phyloP scores from a whole-genome alignment of 2,329 filamentous ascomycete species.

The Epichloe sibirici region DNA sequence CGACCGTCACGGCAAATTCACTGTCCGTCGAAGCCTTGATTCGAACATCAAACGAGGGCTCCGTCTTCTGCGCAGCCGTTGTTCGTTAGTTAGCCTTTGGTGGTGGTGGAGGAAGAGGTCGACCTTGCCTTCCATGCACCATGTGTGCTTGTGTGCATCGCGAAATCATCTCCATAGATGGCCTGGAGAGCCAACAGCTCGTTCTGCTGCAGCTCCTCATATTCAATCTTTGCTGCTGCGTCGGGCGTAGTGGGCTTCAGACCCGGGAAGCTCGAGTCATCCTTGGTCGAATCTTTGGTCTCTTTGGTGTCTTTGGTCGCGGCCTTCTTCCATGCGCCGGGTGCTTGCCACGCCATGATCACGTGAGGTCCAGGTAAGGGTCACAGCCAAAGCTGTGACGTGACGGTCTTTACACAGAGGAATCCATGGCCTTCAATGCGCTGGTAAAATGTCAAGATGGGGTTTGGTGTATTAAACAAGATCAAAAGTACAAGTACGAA shows the following conservation, averaged over 20 bases:
- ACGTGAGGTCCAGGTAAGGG: conserved; percentile 23
- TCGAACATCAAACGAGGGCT: conserved; percentile 70
- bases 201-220: conserved; percentile 75
- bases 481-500: neutral
- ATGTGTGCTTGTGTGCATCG: conserved; percentile 55
- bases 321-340: conserved; percentile 36
- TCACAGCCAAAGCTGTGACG: conserved; percentile 43
- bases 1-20: conserved; percentile 58
- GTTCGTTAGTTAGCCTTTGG: neutral
- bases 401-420: conserved; percentile 27
- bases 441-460: neutral
- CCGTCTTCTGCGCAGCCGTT: conserved; percentile 48
- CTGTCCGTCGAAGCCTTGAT: conserved; percentile 63
- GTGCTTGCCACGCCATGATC: conserved; percentile 41
- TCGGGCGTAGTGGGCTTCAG: conserved; percentile 32
- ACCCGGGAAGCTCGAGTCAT: conserved; percentile 40
- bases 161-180: conserved; percentile 83
- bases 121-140: conserved; percentile 71
- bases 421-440: conserved; percentile 26
- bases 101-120: conserved; percentile 6
- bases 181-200: conserved; percentile 77
- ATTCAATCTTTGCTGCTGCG: conserved; percentile 42
- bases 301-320: conserved; percentile 17
- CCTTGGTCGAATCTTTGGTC: conserved; percentile 26
- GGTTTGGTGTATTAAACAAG: neutral